Percentiles rank a stretch among this genome's conserved stretches.
These are phyloP conservation scores for Phytopythium oedochilum DNA, from an alignment of 352 stramenopile genomes.

Conservation along the genomic window DNA sequence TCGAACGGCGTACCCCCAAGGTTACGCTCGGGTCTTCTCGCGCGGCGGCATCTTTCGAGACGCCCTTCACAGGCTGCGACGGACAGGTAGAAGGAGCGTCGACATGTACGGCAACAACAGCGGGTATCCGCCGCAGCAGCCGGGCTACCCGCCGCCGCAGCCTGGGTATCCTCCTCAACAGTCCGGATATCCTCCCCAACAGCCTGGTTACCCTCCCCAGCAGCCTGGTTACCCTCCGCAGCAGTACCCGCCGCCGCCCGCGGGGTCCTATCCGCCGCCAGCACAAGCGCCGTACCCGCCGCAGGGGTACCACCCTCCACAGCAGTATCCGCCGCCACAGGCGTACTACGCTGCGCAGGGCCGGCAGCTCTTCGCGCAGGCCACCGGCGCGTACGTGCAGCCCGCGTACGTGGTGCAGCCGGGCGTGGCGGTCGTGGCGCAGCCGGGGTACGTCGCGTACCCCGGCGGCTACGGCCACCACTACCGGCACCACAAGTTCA, in stretches of 20 bases:
- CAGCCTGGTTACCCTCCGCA: conserved; percentile 17
- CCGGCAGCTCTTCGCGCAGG: conserved; percentile 66
- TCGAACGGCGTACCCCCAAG: too few relatives aligned
- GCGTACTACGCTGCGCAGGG: conserved; percentile 66
- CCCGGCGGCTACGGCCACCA: conserved; percentile 53
- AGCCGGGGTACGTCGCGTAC: conserved; percentile 48
- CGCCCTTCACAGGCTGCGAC: conserved; percentile 1
- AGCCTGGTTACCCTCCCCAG: conserved; percentile 16
- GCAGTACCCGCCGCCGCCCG: conserved; percentile 8
- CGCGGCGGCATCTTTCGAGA: too few relatives aligned
- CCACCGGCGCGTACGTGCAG: conserved; percentile 32
- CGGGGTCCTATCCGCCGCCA: conserved; percentile 24
- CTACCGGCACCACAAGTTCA: conserved; percentile 49
- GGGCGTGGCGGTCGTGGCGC: conserved; percentile 12
- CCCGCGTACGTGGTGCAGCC: conserved; percentile 38
- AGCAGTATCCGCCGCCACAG: conserved; percentile 34
- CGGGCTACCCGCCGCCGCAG: conserved; percentile 22
- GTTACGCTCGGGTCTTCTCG: too few relatives aligned
- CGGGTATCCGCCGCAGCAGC: conserved; percentile 18
- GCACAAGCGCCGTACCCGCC: conserved; percentile 22
- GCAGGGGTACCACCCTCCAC: conserved; percentile 13
- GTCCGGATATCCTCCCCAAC: conserved; percentile 14
- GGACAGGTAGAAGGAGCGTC: background rate
- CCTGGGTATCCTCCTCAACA: conserved; percentile 19
- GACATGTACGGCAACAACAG: conserved; percentile 18